Evolutionary conservation across 1,284 basidiomycete species (phyloP), one percentile per base, ranked within the genome.

Genomic region (Pseudomicrostroma phylloplanum): DNA sequence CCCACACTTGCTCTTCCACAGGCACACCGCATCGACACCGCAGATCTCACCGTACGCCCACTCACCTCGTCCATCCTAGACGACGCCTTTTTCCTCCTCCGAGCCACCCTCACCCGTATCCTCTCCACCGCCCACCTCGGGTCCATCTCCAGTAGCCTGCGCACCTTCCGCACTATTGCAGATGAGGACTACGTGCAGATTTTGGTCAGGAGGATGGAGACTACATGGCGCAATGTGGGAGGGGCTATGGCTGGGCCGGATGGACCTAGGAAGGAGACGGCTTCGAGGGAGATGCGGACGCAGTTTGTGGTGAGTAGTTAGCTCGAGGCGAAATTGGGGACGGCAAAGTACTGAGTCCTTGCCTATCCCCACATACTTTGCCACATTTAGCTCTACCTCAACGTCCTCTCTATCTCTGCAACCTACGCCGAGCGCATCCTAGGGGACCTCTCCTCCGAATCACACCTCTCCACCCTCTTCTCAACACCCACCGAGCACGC

Each of bases 61-160:
- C 66, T 71, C 57, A 70, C 71, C 6, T 72, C 74, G 1, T 74
- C 76, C 2, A 62, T 79, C 41, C 71, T 75, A 25, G 77, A 79
- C 62, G 77, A 79, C 49, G 71, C 72, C 17, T 79, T 79, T 58
- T 79, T 74, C 67, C 67, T 78, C 30, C 61, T 79, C 15, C 69
- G 76, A 9, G 64, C 73, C 26, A 67, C 76, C 19, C 65, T 77
- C 30, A 63, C 67, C 0, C 72, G 77, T 25, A 65, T 67, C 11
- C 56, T 78, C 6, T 76, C 74, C 21, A 73, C 76, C 0, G 68
- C 73, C 1, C 70, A 65, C 7, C 56, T 73, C 1, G n/a, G 25
- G 6, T 66, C 65, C 4, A 65, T 70, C 6, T 65, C 61, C 43
- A 64, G 62, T 13, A 66, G 74, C 63, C 56, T 66, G 15, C 30